These are phyloP conservation scores for Trypanosoma cruzi DNA, from an alignment of 208 protist genomes.

Conservation along the genomic window DNA sequence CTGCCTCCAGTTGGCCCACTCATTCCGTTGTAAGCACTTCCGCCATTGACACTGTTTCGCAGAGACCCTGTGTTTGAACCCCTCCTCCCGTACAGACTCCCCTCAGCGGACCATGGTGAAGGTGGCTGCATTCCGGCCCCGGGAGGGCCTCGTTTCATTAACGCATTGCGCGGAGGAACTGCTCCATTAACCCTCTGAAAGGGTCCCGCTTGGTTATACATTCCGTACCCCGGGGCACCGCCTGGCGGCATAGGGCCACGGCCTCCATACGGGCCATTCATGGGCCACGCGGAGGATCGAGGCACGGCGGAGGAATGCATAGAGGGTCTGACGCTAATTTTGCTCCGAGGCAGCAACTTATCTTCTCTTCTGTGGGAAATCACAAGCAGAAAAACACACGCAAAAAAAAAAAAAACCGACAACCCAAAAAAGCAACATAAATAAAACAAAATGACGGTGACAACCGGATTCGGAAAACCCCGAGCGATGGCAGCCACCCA, in stretches of 20 bases:
- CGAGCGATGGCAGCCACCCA: neutral
- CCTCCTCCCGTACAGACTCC: slow-evolving; percentile 5
- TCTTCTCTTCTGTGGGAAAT: too few species aligned
- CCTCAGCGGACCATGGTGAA: neutral
- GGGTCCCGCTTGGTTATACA: neutral
- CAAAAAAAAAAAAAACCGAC: too few species aligned
- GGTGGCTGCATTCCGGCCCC: too few species aligned
- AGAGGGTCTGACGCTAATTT: neutral
- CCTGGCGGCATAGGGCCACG: neutral
- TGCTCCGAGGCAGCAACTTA: too few species aligned
- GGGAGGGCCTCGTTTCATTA: neutral
- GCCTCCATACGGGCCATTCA: too few species aligned
- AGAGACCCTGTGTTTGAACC: slow-evolving; percentile 30
- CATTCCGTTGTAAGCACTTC: too few species aligned
- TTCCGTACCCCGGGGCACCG: neutral
- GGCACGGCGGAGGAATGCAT: neutral
- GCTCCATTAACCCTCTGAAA: neutral
- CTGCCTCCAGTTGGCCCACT: neutral
- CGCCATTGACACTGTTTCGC: slow-evolving; percentile 26
- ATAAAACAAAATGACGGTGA: slow-evolving; percentile 1
- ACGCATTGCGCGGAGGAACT: neutral
- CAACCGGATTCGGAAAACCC: neutral
- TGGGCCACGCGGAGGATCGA: neutral
- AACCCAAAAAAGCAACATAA: neutral
- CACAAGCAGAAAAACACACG: too few species aligned